Conservation (phyloP, 257 asterid species). For the Nicotiana paniculata region DNA sequence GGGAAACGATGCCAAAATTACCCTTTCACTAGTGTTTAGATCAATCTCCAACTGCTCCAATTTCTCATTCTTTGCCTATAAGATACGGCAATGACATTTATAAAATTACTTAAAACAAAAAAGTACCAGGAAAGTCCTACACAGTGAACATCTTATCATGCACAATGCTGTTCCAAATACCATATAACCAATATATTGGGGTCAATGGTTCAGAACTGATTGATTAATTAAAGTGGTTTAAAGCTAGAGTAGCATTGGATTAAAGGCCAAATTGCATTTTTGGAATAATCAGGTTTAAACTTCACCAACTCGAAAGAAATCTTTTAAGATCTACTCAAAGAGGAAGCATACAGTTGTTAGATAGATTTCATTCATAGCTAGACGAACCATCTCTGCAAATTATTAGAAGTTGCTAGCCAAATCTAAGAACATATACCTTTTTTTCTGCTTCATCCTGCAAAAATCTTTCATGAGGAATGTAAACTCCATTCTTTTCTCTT, state of each 20-base stretch:
- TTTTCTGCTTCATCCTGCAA: slow-evolving; percentile 73
- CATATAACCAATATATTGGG: neutral
- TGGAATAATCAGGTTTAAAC: neutral
- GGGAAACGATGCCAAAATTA: slow-evolving; percentile 14
- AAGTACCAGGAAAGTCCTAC: neutral
- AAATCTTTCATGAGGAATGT: slow-evolving; percentile 80
- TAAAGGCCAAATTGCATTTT: neutral
- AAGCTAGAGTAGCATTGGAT: neutral
- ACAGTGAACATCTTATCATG: neutral
- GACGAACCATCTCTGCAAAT: neutral
- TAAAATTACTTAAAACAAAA: neutral
- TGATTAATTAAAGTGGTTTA: neutral
- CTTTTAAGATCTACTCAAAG: neutral
- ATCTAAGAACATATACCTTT: slow-evolving; percentile 40
- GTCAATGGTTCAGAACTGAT: neutral
- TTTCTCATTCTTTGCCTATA: slow-evolving; percentile 71
- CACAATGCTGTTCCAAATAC: neutral
- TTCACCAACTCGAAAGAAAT: neutral
- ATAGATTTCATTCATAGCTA: neutral
- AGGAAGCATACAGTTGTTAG: neutral
- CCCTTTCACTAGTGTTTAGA: slow-evolving; percentile 51
- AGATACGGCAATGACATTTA: slow-evolving; percentile 4
- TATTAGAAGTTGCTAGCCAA: neutral
- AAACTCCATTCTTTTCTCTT: slow-evolving; percentile 82
- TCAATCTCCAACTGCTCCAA: slow-evolving; percentile 69